Conservation (phyloP, 805 yeast species). For the Starmerella stellata region DNA sequence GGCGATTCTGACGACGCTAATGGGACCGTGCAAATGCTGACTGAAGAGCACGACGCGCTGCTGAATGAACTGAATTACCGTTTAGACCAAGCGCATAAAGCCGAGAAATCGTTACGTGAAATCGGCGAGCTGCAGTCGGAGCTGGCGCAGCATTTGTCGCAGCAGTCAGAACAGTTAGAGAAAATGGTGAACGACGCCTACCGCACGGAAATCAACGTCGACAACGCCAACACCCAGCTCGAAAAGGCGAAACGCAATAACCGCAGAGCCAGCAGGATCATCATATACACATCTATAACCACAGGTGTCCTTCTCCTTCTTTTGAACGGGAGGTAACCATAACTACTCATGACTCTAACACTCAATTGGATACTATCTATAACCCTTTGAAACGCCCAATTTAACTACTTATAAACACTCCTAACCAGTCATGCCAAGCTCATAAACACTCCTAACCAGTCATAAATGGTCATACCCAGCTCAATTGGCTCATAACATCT, state of each 20-base stretch:
- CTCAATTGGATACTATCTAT: too few species aligned
- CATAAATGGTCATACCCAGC: too few species aligned
- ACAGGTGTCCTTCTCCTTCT: slow-evolving; percentile 40
- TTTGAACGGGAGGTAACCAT: slow-evolving; percentile 18
- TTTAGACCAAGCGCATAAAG: slow-evolving; percentile 24
- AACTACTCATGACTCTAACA: too few species aligned
- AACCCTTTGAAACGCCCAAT: too few species aligned
- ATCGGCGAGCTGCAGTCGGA: slow-evolving; percentile 60
- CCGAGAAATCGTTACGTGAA: slow-evolving; percentile 32
- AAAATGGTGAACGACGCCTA: slow-evolving; percentile 48
- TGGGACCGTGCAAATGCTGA: slow-evolving; percentile 18
- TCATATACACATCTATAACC: slow-evolving; percentile 36
- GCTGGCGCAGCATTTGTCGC: slow-evolving; percentile 48
- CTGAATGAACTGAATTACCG: slow-evolving; percentile 24
- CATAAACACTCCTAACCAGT: too few species aligned
- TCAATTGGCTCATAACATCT: too few species aligned
- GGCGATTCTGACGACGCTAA: slow-evolving; percentile 1
- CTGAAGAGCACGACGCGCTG: slow-evolving; percentile 23
- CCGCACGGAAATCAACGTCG: slow-evolving; percentile 45
- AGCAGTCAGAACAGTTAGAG: slow-evolving; percentile 55
- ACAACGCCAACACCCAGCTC: slow-evolving; percentile 52
- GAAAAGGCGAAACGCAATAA: slow-evolving; percentile 50
- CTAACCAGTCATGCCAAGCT: too few species aligned
- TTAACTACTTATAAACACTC: too few species aligned
- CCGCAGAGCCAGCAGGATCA: slow-evolving; percentile 39